phyloP scores from a whole-genome alignment of 176 grass and related monocot species.

The Carex cristatella region DNA sequence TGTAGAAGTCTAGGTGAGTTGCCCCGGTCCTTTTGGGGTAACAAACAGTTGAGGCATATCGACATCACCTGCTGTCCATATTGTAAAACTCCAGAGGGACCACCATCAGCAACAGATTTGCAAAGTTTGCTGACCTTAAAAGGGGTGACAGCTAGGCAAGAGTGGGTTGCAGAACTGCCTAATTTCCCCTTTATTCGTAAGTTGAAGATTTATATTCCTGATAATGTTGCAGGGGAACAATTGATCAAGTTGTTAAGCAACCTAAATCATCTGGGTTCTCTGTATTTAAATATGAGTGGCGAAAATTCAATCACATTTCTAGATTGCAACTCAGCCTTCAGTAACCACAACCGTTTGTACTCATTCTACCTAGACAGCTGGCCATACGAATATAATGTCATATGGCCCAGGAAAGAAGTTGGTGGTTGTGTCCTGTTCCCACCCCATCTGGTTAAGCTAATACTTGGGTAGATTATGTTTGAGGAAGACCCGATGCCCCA shows the following conservation, averaged over 20 bases:
- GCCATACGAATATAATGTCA: too few relatives aligned
- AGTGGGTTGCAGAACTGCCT: neutral
- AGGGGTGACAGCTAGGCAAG: neutral
- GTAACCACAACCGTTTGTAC: neutral
- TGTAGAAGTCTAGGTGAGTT: neutral
- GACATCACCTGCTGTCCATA: neutral
- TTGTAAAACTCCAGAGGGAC: neutral
- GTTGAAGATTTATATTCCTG: neutral
- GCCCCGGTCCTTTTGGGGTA: neutral
- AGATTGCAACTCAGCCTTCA: neutral
- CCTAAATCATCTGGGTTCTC: too few relatives aligned
- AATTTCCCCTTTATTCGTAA: neutral
- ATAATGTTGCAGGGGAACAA: neutral
- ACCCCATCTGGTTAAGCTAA: constrained; percentile 4
- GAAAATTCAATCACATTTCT: neutral
- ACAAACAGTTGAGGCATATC: neutral
- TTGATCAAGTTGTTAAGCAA: neutral
- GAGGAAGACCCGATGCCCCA: neutral
- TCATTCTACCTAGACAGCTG: neutral
- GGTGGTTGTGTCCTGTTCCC: neutral
- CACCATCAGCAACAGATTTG: neutral
- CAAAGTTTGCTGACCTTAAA: neutral
- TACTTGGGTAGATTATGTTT: accelerated
- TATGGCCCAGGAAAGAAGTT: neutral
- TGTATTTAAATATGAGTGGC: accelerated